These are phyloP conservation scores for Geranium brycei DNA, from an alignment of 345 rosid genomes.

Conservation along the genomic window DNA sequence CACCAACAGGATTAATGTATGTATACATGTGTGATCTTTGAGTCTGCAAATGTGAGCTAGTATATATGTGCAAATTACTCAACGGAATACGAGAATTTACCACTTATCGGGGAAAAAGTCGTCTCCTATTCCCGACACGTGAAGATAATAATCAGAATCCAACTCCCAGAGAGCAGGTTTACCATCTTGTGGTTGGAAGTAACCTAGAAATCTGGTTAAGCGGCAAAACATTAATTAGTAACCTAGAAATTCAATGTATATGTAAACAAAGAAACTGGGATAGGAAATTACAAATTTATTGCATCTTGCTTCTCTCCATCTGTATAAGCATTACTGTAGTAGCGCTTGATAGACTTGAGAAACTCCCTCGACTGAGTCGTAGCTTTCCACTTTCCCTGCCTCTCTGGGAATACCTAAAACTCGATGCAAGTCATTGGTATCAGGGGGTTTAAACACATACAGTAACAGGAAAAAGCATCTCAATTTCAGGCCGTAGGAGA, in stretches of 20 bases:
- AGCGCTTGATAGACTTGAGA: constrained; percentile 84
- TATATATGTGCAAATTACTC: background rate
- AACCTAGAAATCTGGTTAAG: constrained; percentile 74
- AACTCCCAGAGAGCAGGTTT: constrained; percentile 98
- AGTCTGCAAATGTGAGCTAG: background rate
- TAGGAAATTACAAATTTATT: constrained; percentile 62
- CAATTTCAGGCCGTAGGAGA: background rate
- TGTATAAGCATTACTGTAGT: constrained; percentile 90
- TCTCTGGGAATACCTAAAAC: constrained; percentile 80
- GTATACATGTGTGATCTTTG: background rate
- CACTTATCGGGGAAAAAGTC: constrained; percentile 46
- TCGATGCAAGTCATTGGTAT: constrained; percentile 9
- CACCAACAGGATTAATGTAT: background rate
- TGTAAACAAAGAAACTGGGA: constrained; percentile 4
- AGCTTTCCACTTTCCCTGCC: constrained; percentile 99
- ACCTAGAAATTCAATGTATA: background rate
- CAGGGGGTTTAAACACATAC: constrained; percentile 3
- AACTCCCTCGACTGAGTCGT: constrained; percentile 95
- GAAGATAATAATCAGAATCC: constrained; percentile 97
- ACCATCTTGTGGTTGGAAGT: constrained; percentile 88
- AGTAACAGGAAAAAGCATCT: background rate
- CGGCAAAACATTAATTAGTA: background rate
- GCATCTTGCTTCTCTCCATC: constrained; percentile 99
- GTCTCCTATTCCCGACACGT: constrained; percentile 78
- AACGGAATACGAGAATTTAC: constrained; percentile 19